Evolutionary conservation across 129 eudicot genomes (phyloP), one percentile per base, ranked within the genome.

Genomic region (Daucus carota): DNA sequence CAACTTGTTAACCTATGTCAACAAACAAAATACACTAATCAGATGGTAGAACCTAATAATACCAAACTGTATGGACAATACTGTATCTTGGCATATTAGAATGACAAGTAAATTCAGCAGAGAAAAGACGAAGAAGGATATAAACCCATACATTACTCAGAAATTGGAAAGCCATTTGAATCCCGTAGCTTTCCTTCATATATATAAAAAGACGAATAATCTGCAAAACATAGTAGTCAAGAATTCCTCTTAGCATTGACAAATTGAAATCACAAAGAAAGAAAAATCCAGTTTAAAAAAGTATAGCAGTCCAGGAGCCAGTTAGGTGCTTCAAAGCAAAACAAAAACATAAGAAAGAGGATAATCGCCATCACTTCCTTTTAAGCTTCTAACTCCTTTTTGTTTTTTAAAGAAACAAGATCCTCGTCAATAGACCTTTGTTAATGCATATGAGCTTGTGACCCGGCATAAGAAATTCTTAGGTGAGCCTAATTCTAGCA

Each of bases 91-190:
- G 40, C 40, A 40, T 40, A 40, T 24, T 57, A 6, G 22, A 24
- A 24, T 57, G 65, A 57, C 31, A 57, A n/a, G 24, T 57, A 3
- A 20, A 57, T 57, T 57, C 16, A 63, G 70, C 36, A 63, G 70
- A 63, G 70, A 12, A 29, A 63, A 31, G 36, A 20, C 52, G 46
- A 2, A 66, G 26, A 16, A 33, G 29, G 20, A 59, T 80, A 38
- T 36, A 74, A 85, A 69, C 50, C 38, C 96, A 17, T 89, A 94
- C 99, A 86, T 91, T 94, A 90, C 96, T 89, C 83, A 94, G 86
- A 79, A 94, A 94, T 89, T 89, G 92, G 85, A 81, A 91, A 80
- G 99, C 97, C 81, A 81, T 85, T 50, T 73, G 88, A 81, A 77
- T 77, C 77, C 97, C 99, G 42, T 91, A 87, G 57, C 80, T 87